These are phyloP conservation scores for Trypanosoma congolense DNA, from an alignment of 208 protist genomes.

Conservation along the genomic window DNA sequence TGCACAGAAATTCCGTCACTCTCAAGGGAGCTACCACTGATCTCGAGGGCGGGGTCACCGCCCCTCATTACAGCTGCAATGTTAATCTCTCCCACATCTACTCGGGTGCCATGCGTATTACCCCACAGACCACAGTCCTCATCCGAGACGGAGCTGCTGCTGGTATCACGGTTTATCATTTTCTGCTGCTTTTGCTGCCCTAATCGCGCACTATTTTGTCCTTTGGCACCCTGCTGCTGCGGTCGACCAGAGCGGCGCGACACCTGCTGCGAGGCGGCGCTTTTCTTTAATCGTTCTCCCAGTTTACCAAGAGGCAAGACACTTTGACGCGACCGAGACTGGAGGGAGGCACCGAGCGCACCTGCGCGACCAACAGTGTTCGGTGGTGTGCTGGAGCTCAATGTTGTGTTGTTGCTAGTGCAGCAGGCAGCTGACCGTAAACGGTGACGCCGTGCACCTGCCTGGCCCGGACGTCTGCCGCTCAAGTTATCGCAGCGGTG, in stretches of 20 bases:
- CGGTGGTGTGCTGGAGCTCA: background rate
- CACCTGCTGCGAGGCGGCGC: too few species aligned
- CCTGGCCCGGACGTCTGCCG: background rate
- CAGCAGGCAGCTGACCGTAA: background rate
- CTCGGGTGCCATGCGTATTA: too few species aligned
- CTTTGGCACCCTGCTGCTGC: background rate
- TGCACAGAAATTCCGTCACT: background rate
- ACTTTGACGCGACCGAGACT: background rate
- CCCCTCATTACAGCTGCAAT: background rate
- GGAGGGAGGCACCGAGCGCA: background rate
- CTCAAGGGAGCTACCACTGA: background rate
- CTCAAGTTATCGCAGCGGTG: constrained; percentile 1
- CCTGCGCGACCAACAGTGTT: background rate
- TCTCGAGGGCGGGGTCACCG: background rate
- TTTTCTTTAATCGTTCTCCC: background rate
- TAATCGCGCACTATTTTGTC: background rate
- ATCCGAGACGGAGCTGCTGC: background rate
- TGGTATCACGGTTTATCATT: background rate
- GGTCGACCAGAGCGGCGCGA: too few species aligned
- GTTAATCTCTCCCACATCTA: background rate
- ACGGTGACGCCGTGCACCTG: background rate
- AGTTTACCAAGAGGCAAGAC: background rate
- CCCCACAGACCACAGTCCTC: too few species aligned
- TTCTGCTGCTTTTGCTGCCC: background rate
- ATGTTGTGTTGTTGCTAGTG: background rate